phyloP scores from a whole-genome alignment of 768 basidiomycete genomes.

The Holtermannia corniformis region DNA sequence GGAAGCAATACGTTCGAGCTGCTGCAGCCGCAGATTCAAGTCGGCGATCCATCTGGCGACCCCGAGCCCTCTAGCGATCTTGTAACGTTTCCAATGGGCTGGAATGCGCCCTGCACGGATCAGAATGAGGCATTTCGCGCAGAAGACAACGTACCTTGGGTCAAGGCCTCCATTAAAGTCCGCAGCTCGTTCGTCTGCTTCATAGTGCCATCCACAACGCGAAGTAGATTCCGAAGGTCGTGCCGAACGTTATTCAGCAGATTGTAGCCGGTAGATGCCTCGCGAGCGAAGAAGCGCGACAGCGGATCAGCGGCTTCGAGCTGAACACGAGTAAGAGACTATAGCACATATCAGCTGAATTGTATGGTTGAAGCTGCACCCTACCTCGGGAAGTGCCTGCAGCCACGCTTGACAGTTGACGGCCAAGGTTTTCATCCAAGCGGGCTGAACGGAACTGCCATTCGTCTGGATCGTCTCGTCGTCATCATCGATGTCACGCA shows the following conservation, averaged over 20 bases:
- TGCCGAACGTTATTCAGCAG: constrained; percentile 67
- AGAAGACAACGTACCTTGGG: constrained; percentile 57
- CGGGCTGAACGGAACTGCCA: constrained; percentile 54
- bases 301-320: constrained; percentile 66
- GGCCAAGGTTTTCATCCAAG: constrained; percentile 83
- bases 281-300: constrained; percentile 77
- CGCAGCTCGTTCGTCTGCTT: constrained; percentile 96
- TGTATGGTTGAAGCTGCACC: constrained; percentile 19
- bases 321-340: constrained; percentile 54
- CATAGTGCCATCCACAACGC: constrained; percentile 72
- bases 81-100: constrained; percentile 77
- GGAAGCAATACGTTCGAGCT: constrained; percentile 63
- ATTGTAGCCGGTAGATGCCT: constrained; percentile 67
- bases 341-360: no score
- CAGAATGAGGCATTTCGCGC: constrained; percentile 3
- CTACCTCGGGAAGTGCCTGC: constrained; percentile 60
- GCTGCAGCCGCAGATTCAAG: constrained; percentile 66
- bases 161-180: constrained; percentile 77
- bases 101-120: constrained; percentile 89
- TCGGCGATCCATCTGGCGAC: constrained; percentile 80
- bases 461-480: constrained; percentile 3
- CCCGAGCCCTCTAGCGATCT: constrained; percentile 69
- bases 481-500: constrained; percentile 50
- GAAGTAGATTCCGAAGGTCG: constrained; percentile 71
- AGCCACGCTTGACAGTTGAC: constrained; percentile 82